A percentile compares a stretch with the other conserved stretches of the same genome.
These are phyloP conservation scores for Alternaria panax DNA, from an alignment of 2,329 filamentous ascomycete genomes.

Conservation along the genomic window DNA sequence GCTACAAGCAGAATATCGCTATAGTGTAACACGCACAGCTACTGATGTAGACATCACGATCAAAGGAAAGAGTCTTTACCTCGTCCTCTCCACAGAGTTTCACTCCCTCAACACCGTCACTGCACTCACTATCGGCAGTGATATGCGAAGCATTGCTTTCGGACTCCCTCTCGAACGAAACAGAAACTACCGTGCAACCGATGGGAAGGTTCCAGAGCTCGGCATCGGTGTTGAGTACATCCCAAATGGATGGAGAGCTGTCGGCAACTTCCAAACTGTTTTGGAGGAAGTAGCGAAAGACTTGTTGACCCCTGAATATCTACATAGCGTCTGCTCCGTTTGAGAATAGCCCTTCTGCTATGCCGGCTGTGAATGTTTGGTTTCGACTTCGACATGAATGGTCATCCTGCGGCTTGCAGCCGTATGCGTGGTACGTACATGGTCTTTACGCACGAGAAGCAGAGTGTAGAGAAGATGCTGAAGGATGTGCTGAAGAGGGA, in stretches of 20 bases:
- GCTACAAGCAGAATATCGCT: background rate
- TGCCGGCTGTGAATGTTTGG: constrained; percentile 6
- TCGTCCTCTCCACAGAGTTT: constrained; percentile 10
- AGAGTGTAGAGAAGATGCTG: background rate
- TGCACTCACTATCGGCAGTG: background rate
- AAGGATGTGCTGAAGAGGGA: background rate
- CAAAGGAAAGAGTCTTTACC: constrained; percentile 6
- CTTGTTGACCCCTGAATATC: background rate
- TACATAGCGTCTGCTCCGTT: background rate
- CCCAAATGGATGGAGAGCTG: background rate
- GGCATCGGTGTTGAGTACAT: background rate
- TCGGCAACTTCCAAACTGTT: background rate
- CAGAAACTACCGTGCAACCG: background rate
- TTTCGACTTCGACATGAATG: constrained; percentile 2
- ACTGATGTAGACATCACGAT: constrained; percentile 10
- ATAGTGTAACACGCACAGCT: background rate
- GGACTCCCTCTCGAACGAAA: background rate
- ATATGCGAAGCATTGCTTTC: background rate
- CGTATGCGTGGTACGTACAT: background rate
- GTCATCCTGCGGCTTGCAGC: background rate
- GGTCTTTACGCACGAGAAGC: background rate
- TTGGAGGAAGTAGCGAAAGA: background rate
- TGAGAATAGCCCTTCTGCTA: background rate
- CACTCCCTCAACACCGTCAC: constrained; percentile 10
- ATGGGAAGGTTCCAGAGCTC: background rate